A percentile compares a stretch with the other conserved stretches of the same genome.
phyloP scores from a whole-genome alignment of 1,284 basidiomycete genomes.

The Boletus semigastroideus region DNA sequence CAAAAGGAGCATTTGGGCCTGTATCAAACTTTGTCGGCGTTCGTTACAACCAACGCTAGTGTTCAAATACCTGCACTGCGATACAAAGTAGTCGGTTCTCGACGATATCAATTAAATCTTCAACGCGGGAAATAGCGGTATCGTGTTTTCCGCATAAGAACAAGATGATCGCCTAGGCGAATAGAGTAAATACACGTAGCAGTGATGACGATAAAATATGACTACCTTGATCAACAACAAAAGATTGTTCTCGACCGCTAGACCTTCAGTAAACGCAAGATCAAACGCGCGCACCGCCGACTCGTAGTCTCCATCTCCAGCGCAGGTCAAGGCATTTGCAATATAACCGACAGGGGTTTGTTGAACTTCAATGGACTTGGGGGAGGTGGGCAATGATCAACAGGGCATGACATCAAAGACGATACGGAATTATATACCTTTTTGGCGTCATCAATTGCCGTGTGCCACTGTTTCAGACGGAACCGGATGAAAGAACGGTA shows the following conservation, averaged over 20 bases:
- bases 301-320: not conserved
- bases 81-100: not conserved
- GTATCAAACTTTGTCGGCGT: not conserved
- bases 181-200: not conserved
- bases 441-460: slow-evolving; percentile 5
- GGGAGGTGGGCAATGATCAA: not conserved
- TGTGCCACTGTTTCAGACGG: not conserved
- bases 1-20: slow-evolving; percentile 2
- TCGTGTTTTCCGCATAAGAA: slow-evolving; percentile 2
- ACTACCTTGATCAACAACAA: slow-evolving; percentile 11
- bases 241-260: not conserved
- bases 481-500: slow-evolving; percentile 1
- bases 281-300: slow-evolving; percentile 4
- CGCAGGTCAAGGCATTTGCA: not conserved
- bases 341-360: slow-evolving; percentile 4
- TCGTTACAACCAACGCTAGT: rapidly evolving
- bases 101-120: not conserved
- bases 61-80: slow-evolving; percentile 1
- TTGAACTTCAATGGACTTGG: slow-evolving; percentile 2
- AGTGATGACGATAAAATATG: not conserved
- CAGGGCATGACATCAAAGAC: not conserved
- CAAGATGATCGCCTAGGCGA: slow-evolving; percentile 1
- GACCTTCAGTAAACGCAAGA: slow-evolving; percentile 2
- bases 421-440: not conserved
- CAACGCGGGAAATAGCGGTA: not conserved